Percentiles rank a stretch among this genome's conserved stretches.
Evolutionary conservation across 78 protist genomes (phyloP).

Genomic region (Chrysochromulina tobinii): DNA sequence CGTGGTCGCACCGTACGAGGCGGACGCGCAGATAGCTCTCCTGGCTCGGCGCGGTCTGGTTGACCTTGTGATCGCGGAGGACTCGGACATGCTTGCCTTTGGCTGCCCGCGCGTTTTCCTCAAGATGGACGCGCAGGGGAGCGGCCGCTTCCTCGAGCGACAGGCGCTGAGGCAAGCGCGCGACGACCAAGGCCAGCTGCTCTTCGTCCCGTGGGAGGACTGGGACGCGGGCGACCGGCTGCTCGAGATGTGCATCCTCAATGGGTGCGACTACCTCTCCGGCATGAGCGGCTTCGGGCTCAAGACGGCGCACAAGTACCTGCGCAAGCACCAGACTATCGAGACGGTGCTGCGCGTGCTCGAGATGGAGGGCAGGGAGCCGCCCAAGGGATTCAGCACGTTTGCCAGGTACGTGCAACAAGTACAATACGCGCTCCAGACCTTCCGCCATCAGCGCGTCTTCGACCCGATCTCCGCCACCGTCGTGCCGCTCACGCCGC

Average conservation of each 20-base stretch:
- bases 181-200: not conserved
- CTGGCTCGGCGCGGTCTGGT: not conserved
- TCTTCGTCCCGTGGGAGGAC: not conserved
- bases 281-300: constrained; percentile 86
- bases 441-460: not conserved
- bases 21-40: constrained; percentile 57
- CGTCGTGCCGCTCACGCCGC: not conserved
- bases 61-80: constrained; percentile 89
- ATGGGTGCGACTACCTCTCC: constrained; percentile 96
- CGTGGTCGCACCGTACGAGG: constrained; percentile 63
- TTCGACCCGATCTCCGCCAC: not conserved
- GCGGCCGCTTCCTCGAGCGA: not conserved
- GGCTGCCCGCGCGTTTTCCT: constrained; percentile 55
- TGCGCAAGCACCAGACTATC: constrained; percentile 45
- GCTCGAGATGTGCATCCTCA: constrained; percentile 77
- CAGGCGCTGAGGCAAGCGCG: not conserved
- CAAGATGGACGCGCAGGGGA: not conserved
- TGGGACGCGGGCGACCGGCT: not conserved
- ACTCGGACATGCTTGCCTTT: constrained; percentile 93
- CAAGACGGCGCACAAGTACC: constrained; percentile 74
- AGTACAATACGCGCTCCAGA: not conserved
- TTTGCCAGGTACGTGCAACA: not conserved
- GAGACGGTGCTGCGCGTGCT: constrained; percentile 37
- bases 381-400: too few species aligned
- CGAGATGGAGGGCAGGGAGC: too few species aligned